Evolutionary conservation across 106 monocot species (phyloP).

Genomic region (Platanthera guangdongensis): DNA sequence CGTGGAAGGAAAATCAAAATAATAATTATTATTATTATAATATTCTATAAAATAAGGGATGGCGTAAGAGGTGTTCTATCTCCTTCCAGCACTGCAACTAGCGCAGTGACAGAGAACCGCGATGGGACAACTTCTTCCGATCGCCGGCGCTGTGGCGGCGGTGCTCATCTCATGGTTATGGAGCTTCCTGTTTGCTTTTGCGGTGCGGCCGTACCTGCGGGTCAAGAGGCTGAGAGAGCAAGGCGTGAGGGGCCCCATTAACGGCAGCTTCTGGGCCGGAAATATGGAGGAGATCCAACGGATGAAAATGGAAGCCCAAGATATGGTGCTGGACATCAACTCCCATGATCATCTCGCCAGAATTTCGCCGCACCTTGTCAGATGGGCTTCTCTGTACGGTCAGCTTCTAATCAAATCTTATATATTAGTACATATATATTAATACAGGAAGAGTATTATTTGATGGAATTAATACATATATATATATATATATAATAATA

Average conservation of each 20-base stretch:
- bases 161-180: background rate
- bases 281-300: conserved; percentile 11
- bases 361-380: conserved; percentile 11
- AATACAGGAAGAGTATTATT: no score
- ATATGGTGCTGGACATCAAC: conserved; percentile 7
- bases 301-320: conserved; percentile 6
- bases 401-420: background rate
- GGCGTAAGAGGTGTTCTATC: no score
- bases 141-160: conserved; percentile 1
- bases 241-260: conserved; percentile 9
- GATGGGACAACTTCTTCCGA: conserved; percentile 2
- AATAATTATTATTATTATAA: no score
- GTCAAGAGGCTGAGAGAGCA: conserved; percentile 15
- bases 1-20: no score
- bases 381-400: conserved; percentile 17
- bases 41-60: no score
- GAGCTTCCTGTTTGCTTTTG: background rate
- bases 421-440: no score
- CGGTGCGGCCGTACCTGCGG: background rate
- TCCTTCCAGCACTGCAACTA: no score
- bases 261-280: conserved; percentile 13
- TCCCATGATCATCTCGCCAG: conserved; percentile 10
- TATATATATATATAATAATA: no score
- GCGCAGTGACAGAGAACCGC: no score
- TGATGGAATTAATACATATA: background rate